Conservation (phyloP, 176 grass and related monocot genomes). For the Triticum aestivum region DNA sequence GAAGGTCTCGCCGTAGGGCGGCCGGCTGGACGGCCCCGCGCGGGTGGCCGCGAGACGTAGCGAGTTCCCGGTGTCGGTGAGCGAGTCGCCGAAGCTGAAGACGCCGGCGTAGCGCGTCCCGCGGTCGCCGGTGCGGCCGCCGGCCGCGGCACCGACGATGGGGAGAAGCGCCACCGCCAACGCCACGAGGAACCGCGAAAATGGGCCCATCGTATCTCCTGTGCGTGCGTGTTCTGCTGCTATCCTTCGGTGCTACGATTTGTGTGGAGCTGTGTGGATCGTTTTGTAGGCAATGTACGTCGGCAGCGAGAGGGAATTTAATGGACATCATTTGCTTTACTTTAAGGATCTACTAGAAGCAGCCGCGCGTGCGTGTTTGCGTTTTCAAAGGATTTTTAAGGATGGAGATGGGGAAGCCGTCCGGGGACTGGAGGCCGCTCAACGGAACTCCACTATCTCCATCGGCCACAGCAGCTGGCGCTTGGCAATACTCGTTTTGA, state of each 20-base stretch:
- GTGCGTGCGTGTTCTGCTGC: neutral
- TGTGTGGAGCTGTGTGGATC: neutral
- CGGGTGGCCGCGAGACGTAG: neutral
- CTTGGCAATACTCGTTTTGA: too few species aligned
- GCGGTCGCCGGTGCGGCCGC: neutral
- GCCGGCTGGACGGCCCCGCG: neutral
- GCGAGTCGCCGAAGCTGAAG: constrained; percentile 37
- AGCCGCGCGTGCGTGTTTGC: neutral
- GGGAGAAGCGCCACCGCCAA: neutral
- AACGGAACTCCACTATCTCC: neutral
- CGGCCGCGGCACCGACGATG: neutral
- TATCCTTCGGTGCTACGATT: neutral
- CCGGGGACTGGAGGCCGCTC: neutral
- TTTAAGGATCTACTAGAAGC: neutral
- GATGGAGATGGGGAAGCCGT: neutral
- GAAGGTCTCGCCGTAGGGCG: constrained; percentile 32
- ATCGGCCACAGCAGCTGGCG: neutral
- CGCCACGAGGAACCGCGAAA: neutral
- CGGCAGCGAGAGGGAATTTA: too few species aligned
- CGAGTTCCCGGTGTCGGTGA: constrained; percentile 33
- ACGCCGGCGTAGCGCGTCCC: neutral
- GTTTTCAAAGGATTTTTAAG: neutral
- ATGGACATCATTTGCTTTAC: neutral
- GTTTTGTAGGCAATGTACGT: neutral
- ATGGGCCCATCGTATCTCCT: neutral